Evolutionary conservation across 192 early-diverging fungal genomes (phyloP).

Genomic region (Geosiphon pyriformis): DNA sequence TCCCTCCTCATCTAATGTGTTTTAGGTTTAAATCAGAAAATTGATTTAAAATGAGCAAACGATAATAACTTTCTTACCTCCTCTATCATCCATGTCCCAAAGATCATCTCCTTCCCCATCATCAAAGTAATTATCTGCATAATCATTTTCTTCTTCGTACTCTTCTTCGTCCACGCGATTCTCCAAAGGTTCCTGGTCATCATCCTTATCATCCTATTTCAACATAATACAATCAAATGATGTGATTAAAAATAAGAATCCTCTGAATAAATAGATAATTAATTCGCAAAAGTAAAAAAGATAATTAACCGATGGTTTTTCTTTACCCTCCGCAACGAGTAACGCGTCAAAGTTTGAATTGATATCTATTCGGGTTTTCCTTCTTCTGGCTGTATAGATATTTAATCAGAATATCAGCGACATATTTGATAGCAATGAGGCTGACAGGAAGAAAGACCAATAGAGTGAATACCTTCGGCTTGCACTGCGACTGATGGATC

Average conservation of each 20-base stretch:
- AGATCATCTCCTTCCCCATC: conserved; percentile 34
- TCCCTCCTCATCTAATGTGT: too few relatives aligned
- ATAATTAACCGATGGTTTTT: neutral
- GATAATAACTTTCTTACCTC: too few relatives aligned
- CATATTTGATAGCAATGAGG: too few relatives aligned
- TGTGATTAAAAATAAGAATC: neutral
- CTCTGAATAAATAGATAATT: neutral
- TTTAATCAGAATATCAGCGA: neutral
- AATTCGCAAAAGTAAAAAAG: too few relatives aligned
- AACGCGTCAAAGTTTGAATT: conserved; percentile 29
- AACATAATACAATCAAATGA: neutral
- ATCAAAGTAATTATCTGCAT: conserved; percentile 39
- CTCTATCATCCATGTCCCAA: conserved; percentile 30
- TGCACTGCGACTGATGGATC: conserved; percentile 21
- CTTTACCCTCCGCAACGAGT: conserved; percentile 25
- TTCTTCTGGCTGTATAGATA: conserved; percentile 19
- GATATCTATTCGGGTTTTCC: conserved; percentile 5
- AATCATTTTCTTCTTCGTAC: conserved; percentile 32
- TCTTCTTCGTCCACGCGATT: conserved; percentile 26
- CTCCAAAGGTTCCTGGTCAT: neutral
- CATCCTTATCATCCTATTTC: neutral
- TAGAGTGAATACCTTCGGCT: conserved; percentile 23
- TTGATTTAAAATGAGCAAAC: too few relatives aligned
- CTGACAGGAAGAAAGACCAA: too few relatives aligned
- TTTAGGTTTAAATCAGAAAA: too few relatives aligned